A percentile compares a stretch with the other conserved stretches of the same genome.
phyloP scores from a whole-genome alignment of 1,284 basidiomycete species.

The Cryptococcus maquisensis region DNA sequence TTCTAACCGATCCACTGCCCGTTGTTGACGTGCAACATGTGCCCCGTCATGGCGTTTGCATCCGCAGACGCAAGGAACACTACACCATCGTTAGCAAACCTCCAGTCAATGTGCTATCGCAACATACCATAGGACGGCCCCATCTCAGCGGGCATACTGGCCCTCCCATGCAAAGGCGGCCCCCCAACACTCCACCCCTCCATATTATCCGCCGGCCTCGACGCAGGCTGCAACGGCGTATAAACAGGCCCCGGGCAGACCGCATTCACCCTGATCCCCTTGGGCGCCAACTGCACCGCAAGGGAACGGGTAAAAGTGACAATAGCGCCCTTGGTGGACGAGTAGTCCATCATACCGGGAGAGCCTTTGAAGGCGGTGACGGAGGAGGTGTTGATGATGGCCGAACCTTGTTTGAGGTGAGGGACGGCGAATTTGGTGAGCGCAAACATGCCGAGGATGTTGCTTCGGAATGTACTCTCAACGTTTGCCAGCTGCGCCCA shows the following conservation, averaged over 20 bases:
- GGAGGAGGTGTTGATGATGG: conserved; percentile 62
- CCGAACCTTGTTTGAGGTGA: conserved; percentile 59
- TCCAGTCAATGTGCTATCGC: background rate
- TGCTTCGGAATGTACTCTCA: conserved; percentile 56
- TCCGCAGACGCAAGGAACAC: conserved; percentile 38
- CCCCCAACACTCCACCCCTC: conserved; percentile 52
- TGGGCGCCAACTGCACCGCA: conserved; percentile 57
- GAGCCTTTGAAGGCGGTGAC: conserved; percentile 59
- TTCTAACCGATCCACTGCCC: conserved; percentile 39
- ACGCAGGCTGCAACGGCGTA: conserved; percentile 54
- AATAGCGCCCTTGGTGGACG: conserved; percentile 59
- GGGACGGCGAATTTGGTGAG: conserved; percentile 56
- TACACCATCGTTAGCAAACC: background rate
- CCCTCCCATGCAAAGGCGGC: conserved; percentile 53
- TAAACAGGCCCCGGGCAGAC: conserved; percentile 34
- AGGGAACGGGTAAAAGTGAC: conserved; percentile 58
- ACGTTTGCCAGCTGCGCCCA: conserved; percentile 49
- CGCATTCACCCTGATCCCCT: conserved; percentile 51
- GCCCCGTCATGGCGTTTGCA: conserved; percentile 38
- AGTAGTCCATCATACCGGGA: conserved; percentile 56
- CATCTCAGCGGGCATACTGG: conserved; percentile 58
- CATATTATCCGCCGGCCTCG: conserved; percentile 56
- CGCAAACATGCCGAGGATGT: conserved; percentile 60
- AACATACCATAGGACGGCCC: conserved; percentile 52
- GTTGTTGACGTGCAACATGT: conserved; percentile 39